Conservation (phyloP, 2,329 filamentous ascomycete species). For the Sarocladium kiliense region DNA sequence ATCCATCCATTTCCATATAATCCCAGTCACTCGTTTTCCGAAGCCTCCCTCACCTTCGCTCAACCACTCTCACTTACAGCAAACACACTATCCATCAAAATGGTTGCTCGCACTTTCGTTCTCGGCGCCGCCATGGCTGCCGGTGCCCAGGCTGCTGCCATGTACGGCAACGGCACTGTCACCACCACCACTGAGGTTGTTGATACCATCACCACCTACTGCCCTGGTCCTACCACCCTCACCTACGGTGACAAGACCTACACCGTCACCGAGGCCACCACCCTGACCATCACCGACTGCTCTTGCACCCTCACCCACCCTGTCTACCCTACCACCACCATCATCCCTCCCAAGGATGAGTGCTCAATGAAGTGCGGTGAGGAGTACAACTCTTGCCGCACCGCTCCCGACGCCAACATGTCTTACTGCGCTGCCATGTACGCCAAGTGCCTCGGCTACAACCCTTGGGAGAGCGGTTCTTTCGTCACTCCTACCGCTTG, state of each 20-base stretch:
- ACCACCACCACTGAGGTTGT: conserved; percentile 29
- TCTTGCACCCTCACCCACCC: conserved; percentile 20
- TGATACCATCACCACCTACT: conserved; percentile 32
- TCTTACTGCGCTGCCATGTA: conserved; percentile 19
- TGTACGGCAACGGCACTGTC: conserved; percentile 18
- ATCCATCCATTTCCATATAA: too few relatives aligned
- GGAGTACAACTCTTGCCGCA: conserved; percentile 16
- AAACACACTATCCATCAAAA: not conserved
- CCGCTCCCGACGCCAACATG: conserved; percentile 16
- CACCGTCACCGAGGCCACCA: conserved; percentile 48
- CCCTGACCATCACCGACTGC: conserved; percentile 50
- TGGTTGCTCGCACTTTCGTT: conserved; percentile 1
- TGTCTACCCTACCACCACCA: not conserved
- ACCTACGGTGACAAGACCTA: conserved; percentile 46
- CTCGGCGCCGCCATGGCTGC: conserved; percentile 2
- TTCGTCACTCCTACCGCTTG: conserved; percentile 7
- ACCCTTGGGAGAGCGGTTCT: conserved; percentile 15
- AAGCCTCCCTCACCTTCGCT: not conserved
- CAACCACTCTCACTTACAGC: not conserved
- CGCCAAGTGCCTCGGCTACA: conserved; percentile 20
- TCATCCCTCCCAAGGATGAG: not conserved
- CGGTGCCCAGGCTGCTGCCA: not conserved
- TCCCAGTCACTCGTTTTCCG: not conserved
- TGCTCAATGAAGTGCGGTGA: conserved; percentile 17
- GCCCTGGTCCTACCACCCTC: conserved; percentile 44